Base-by-base conservation (phyloP, 2,329 filamentous ascomycete species). In the Cordyceps farinosa region DNA sequence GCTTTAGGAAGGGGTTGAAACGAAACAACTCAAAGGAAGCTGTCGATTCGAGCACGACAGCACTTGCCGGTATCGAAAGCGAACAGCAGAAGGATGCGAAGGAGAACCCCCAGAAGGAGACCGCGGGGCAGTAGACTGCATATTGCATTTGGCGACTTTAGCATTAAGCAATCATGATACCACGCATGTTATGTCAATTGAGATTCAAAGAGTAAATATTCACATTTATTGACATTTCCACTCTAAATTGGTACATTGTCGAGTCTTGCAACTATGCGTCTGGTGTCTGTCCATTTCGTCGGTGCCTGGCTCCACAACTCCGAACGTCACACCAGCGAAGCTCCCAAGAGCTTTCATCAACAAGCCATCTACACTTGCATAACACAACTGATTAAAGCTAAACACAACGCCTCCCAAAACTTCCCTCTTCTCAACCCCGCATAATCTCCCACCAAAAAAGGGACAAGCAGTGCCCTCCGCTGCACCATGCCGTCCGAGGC, bases 261-360 rank as follows among this genome's bases (percentile, higher is more conserved):
- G 22, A 3, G 13, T 17, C 27, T 30, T 29, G 45, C 29, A 17
- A 11, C 9, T 17, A 13, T 30, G 27, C 45, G 29, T 48, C 5
- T 48, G 45, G 22, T 13, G 27, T 30, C 29, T 51, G 36, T 55
- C 27, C 38, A 55, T 44, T 30, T 8, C 36, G 44, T 60, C 34
- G 57, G 30, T 51, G 45, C 57, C 57, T 60, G 30, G 44, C 42
- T 52, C 45, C 34, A 53, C 40, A 38, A 22, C 29, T 44, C 44
- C 38, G 8, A 44, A 30, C 36, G 8, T 55, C 52, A 13, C 27
- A 44, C 10, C 61, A 53, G 32, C 44, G 48, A 5, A n/a, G 27
- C 50, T 7, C 11, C 7, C 30, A n/a, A 40, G 15, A 22, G 8
- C 32, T n/a, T 52, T 6, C 50, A 34, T 52, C 50, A 52, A 52